phyloP scores from a whole-genome alignment of 371 early-diverging fungal genomes.

The Conidiobolus incongruus region DNA sequence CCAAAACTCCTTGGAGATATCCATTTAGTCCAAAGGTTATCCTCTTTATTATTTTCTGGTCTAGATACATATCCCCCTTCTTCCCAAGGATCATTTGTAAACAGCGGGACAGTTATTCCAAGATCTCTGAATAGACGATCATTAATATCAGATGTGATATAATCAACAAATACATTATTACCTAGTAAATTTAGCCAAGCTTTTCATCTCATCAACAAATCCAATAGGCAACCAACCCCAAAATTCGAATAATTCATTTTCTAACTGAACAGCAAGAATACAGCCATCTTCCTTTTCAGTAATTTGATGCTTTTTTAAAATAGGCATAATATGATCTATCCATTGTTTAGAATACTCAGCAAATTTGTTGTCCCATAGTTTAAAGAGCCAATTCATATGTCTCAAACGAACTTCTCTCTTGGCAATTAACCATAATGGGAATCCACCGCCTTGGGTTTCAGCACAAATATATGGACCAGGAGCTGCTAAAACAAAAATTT shows the following conservation, averaged over 20 bases:
- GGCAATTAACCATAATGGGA: no score
- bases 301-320: slow-evolving; percentile 55
- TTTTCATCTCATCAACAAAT: slow-evolving; percentile 60
- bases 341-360: slow-evolving; percentile 45
- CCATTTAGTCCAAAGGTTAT: slow-evolving; percentile 7
- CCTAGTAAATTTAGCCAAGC: slow-evolving; percentile 41
- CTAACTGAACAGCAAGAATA: slow-evolving; percentile 52
- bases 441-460: slow-evolving; percentile 61
- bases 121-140: slow-evolving; percentile 19
- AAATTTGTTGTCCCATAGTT: slow-evolving; percentile 19
- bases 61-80: slow-evolving; percentile 30
- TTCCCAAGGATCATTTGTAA: slow-evolving; percentile 63
- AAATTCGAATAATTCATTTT: slow-evolving; percentile 56
- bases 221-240: slow-evolving; percentile 39
- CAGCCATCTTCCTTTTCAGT: slow-evolving; percentile 42
- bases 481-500: slow-evolving; percentile 56
- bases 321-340: slow-evolving; percentile 49
- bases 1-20: slow-evolving; percentile 27
- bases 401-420: no score
- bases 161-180: not conserved
- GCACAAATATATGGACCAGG: slow-evolving; percentile 79
- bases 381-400: no score
- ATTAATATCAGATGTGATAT: no score
- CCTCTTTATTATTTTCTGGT: slow-evolving; percentile 12
- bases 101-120: slow-evolving; percentile 55